Base-by-base conservation (phyloP, 768 basidiomycete genomes). In the Glaciozyma antarctica region DNA sequence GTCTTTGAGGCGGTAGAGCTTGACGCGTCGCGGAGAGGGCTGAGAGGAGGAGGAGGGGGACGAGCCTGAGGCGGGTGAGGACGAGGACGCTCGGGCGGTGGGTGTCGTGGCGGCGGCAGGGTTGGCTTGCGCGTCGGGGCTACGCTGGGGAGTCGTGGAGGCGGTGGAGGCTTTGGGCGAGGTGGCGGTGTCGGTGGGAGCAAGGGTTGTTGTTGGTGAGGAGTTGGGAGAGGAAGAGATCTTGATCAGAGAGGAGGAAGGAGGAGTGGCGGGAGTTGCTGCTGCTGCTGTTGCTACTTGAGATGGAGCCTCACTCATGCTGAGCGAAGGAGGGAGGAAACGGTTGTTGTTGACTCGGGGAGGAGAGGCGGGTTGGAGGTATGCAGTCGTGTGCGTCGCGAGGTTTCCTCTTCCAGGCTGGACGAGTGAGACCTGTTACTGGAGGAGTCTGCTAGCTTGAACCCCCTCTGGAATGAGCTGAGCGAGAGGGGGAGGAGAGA, bases 1-100 rank as follows among this genome's bases (percentile, higher is more conserved):
- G 64, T 87, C 90, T 60, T 90, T 83, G 65, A 99, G 86, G 77
- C 93, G 87, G 78, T 99, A 98, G 32, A 99, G 94, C 87, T 99
- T 73, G 54, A 73, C 69, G 24, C 72, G 63, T 2, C 65, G 49
- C 3, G 57, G 32, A n/a, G 21, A 15, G 38, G 28, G 53, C 6
- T 7, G 8, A 30, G 24, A 24, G 53, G 47, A 41, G 38, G 38
- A 41, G 13, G 38, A 41, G 38, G 38, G 38, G 38, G 38, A 41
- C 8, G 38, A 41, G 22, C 38, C 24, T n/a, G 54, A 49, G 24
- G 53, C 26, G 24, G 45, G 12, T 0, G 51, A 52, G 13, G 63
- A 62, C 0, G 67, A 62, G 19, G 62, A 56, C 7, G 56, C 28
- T 26, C 17, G 21, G 52, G 61, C 4, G 26, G 61, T 38, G 15